These are phyloP conservation scores for Scenedesmus sp. DNA, from an alignment of 163 green algal genomes.

Conservation along the genomic window DNA sequence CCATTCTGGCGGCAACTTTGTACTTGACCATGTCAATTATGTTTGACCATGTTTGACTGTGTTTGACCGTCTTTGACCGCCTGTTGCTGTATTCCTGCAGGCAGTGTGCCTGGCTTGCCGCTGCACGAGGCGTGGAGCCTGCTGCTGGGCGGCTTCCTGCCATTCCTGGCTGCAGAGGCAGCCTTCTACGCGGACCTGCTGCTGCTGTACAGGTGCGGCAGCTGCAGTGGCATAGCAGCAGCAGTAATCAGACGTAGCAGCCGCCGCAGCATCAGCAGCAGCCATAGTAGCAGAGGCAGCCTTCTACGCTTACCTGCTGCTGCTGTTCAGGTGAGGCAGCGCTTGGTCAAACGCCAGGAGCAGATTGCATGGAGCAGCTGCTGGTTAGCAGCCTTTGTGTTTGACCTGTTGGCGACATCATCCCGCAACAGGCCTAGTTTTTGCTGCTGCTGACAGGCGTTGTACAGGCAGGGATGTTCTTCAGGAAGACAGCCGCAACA, in stretches of 20 bases:
- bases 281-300: conserved; percentile 13
- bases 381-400: too few species aligned
- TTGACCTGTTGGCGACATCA: too few species aligned
- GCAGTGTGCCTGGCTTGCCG: conserved; percentile 20
- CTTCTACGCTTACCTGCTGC: not conserved
- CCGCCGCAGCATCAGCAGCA: too few species aligned
- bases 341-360: too few species aligned
- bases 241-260: too few species aligned
- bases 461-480: not conserved
- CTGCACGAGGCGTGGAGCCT: conserved; percentile 44
- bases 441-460: too few species aligned
- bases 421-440: too few species aligned
- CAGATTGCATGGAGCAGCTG: too few species aligned
- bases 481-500: not conserved
- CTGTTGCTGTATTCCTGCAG: not conserved
- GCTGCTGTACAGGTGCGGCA: conserved; percentile 20
- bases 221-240: too few species aligned
- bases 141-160: conserved; percentile 45
- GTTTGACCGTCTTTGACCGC: not conserved
- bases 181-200: conserved; percentile 15
- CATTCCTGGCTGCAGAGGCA: conserved; percentile 34
- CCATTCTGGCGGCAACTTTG: not conserved
- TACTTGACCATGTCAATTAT: not conserved
- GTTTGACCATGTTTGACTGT: not conserved
- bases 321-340: conserved; percentile 11